A percentile compares a stretch with the other conserved stretches of the same genome.
phyloP scores from a whole-genome alignment of 441 rosid genomes.

The Gossypium schwendimanii region DNA sequence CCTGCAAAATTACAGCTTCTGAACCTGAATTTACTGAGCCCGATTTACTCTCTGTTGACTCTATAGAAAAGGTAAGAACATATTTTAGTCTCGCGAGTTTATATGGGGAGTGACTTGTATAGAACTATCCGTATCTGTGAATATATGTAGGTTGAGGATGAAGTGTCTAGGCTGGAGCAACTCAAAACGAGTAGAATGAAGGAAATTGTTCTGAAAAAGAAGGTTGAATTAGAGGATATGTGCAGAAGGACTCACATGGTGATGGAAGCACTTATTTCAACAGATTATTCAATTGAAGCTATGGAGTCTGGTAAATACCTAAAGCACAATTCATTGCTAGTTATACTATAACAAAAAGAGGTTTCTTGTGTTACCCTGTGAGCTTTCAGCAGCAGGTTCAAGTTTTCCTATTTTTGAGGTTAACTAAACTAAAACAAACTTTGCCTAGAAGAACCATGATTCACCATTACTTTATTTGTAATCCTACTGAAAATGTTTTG shows the following conservation, averaged over 20 bases:
- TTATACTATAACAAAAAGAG: not conserved
- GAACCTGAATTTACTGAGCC: constrained; percentile 62
- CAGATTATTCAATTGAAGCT: constrained; percentile 45
- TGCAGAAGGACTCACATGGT: constrained; percentile 69
- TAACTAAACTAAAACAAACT: not conserved
- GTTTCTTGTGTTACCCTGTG: not conserved
- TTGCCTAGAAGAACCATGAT: not conserved
- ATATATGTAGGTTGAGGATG: constrained; percentile 58
- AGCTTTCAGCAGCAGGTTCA: not conserved
- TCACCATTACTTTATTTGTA: not conserved
- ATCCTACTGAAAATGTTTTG: constrained; percentile 11
- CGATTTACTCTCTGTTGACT: constrained; percentile 47
- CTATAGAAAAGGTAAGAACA: constrained; percentile 52
- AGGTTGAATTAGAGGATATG: constrained; percentile 65
- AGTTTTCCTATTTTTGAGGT: not conserved
- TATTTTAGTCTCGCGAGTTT: not conserved
- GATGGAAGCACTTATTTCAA: constrained; percentile 31
- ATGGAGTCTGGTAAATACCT: constrained; percentile 51
- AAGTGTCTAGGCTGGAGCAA: constrained; percentile 64
- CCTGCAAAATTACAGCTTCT: constrained; percentile 50
- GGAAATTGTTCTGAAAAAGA: constrained; percentile 71
- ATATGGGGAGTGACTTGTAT: not conserved
- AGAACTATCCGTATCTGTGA: not conserved
- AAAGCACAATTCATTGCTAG: not conserved
- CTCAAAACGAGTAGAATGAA: constrained; percentile 70